These are phyloP conservation scores for Zarea fungicola DNA, from an alignment of 2,329 filamentous ascomycete genomes.

Conservation along the genomic window DNA sequence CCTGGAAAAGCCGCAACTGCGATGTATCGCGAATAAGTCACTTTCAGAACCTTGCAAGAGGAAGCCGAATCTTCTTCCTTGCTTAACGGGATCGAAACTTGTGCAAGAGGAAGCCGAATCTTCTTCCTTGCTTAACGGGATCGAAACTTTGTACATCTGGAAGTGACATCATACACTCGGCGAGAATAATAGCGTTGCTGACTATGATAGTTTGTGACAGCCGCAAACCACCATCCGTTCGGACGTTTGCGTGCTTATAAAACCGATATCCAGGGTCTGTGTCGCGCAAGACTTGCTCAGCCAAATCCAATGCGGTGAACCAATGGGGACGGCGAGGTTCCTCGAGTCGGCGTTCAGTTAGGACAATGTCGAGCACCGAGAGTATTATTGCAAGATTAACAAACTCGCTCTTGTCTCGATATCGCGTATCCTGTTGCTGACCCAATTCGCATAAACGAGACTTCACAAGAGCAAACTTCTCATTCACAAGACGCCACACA, in stretches of 20 bases:
- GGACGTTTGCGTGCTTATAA: constrained; percentile 29
- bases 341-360: constrained; percentile 31
- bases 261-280: constrained; percentile 33
- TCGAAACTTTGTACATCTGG: constrained; percentile 23
- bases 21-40: constrained; percentile 34
- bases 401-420: constrained; percentile 26
- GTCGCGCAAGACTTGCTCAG: constrained; percentile 29
- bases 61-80: constrained; percentile 32
- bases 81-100: too few species aligned
- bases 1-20: constrained; percentile 37
- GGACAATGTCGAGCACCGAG: constrained; percentile 36
- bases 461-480: constrained; percentile 27
- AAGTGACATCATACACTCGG: constrained; percentile 34
- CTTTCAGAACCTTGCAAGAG: constrained; percentile 31
- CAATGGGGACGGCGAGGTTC: constrained; percentile 30
- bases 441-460: constrained; percentile 26
- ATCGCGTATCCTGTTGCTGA: constrained; percentile 17
- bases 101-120: constrained; percentile 37
- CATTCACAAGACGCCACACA: constrained; percentile 29
- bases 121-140: constrained; percentile 22
- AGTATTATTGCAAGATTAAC: constrained; percentile 33
- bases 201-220: constrained; percentile 36
- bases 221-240: constrained; percentile 29
- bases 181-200: constrained; percentile 33
- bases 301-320: constrained; percentile 32